Evolutionary conservation across 1,139 yeast genomes (phyloP).

Genomic region (Yamadazyma buinensis): DNA sequence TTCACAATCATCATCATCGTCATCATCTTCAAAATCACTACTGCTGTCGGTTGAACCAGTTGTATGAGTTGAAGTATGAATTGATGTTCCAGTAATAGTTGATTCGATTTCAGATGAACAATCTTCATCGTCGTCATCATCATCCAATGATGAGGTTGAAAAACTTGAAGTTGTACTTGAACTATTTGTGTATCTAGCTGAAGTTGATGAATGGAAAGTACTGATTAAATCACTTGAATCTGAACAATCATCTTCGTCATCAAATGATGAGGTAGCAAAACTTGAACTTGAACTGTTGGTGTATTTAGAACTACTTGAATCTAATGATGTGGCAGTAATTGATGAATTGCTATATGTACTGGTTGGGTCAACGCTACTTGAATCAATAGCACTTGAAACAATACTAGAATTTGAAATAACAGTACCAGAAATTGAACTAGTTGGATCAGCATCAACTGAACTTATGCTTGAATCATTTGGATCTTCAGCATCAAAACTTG

Average conservation of each 20-base stretch:
- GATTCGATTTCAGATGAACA: constrained; percentile 7
- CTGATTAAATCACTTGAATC: constrained; percentile 7
- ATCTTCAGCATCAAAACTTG: too few species aligned
- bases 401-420: too few species aligned
- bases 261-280: not conserved
- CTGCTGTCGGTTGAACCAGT: constrained; percentile 2
- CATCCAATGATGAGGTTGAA: constrained; percentile 1
- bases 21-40: constrained; percentile 2
- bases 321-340: too few species aligned
- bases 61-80: constrained; percentile 8
- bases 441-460: too few species aligned
- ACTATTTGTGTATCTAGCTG: constrained; percentile 8
- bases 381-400: not conserved
- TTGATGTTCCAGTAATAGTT: constrained; percentile 6
- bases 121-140: constrained; percentile 10
- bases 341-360: too few species aligned
- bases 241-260: constrained; percentile 13
- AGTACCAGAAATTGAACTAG: too few species aligned
- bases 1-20: constrained; percentile 11
- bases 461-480: too few species aligned
- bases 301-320: not conserved
- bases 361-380: not conserved
- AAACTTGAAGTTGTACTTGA: not conserved
- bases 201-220: constrained; percentile 3
- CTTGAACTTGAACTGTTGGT: not conserved